These are phyloP conservation scores for Chalciporus piperatus DNA, from an alignment of 768 basidiomycete genomes.

Conservation along the genomic window DNA sequence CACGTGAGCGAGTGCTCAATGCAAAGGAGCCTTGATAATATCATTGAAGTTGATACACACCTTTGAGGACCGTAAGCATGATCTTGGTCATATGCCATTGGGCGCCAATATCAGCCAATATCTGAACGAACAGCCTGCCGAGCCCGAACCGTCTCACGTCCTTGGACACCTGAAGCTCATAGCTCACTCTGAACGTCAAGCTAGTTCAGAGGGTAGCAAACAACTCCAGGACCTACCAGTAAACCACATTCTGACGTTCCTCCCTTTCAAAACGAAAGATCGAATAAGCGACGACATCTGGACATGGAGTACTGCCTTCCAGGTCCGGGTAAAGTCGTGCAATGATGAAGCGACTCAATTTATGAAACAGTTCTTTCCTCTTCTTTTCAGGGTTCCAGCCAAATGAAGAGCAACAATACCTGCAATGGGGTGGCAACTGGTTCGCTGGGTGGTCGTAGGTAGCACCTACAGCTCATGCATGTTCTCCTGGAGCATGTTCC, in stretches of 20 bases:
- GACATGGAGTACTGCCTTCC: slow-evolving; percentile 17
- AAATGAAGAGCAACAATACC: slow-evolving; percentile 56
- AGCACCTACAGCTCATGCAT: slow-evolving; percentile 46
- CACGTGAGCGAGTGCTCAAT: slow-evolving; percentile 6
- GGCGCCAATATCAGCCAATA: slow-evolving; percentile 48
- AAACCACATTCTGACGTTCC: slow-evolving; percentile 54
- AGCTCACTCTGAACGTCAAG: slow-evolving; percentile 41
- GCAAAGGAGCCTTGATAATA: neutral
- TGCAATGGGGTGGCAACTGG: slow-evolving; percentile 24
- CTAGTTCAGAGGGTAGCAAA: neutral
- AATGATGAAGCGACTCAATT: slow-evolving; percentile 59
- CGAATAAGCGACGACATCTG: slow-evolving; percentile 36
- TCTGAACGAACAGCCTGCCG: slow-evolving; percentile 52
- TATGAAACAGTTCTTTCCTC: slow-evolving; percentile 57
- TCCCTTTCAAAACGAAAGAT: slow-evolving; percentile 80
- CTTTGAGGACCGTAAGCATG: slow-evolving; percentile 73
- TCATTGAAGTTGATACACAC: no score
- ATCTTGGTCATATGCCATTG: slow-evolving; percentile 63
- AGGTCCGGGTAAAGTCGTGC: slow-evolving; percentile 22
- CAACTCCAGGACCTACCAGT: slow-evolving; percentile 52
- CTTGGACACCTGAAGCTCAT: slow-evolving; percentile 67
- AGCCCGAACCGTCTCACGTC: slow-evolving; percentile 50
- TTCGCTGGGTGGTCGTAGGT: neutral
- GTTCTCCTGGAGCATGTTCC: slow-evolving; percentile 52
- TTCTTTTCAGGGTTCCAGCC: slow-evolving; percentile 64